Conservation (phyloP, 2,329 filamentous ascomycete genomes). For the Fusarium coicis region DNA sequence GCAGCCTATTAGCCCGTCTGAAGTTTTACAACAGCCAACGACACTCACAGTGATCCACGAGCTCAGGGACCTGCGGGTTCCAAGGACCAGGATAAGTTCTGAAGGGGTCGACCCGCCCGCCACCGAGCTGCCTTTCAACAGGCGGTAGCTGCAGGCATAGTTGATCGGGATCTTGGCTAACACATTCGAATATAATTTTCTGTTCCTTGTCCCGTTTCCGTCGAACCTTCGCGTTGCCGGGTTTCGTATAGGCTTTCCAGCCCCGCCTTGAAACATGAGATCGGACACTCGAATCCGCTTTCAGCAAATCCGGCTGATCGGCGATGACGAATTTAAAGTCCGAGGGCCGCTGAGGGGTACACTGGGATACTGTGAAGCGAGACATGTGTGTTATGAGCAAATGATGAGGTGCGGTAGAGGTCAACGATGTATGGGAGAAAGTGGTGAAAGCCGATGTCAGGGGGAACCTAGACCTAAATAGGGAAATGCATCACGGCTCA, state of each 20-base stretch:
- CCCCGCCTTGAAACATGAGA: not conserved
- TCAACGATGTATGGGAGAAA: not conserved
- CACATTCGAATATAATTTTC: not conserved
- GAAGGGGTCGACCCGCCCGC: not conserved
- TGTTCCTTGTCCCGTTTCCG: not conserved
- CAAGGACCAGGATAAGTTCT: not conserved
- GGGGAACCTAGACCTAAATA: not conserved
- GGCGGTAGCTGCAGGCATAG: rapidly evolving
- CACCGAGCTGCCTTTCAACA: not conserved
- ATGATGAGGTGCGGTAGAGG: not conserved
- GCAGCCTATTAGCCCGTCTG: no score
- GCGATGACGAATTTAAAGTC: not conserved
- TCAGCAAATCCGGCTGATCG: not conserved
- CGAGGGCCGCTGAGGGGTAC: rapidly evolving
- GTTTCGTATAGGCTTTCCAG: not conserved
- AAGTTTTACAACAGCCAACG: no score
- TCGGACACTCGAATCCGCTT: not conserved
- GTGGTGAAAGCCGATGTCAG: not conserved
- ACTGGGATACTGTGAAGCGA: no score
- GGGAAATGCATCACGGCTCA: not conserved
- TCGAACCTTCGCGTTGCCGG: rapidly evolving
- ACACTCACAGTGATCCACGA: not conserved
- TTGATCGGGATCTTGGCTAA: not conserved
- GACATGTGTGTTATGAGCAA: rapidly evolving
- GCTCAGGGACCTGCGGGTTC: rapidly evolving